A percentile compares a stretch with the other conserved stretches of the same genome.
phyloP scores from a whole-genome alignment of 371 early-diverging fungal species.

The Capniomyces stellatus region DNA sequence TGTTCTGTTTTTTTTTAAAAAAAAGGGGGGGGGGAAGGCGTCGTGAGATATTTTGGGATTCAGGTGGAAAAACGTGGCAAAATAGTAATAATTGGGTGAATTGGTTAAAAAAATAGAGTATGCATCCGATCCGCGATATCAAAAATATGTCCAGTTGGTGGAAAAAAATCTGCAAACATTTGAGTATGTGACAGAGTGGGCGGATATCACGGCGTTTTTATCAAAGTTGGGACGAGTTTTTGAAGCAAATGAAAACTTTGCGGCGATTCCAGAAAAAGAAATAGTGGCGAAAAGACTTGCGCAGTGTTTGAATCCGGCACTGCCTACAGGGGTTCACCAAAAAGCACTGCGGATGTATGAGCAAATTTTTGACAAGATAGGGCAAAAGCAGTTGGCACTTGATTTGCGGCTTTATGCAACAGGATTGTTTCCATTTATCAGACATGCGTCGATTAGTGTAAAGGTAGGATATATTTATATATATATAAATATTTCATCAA shows the following conservation, averaged over 20 bases:
- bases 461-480: conserved; percentile 24
- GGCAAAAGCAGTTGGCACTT: conserved; percentile 48
- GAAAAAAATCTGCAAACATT: conserved; percentile 76
- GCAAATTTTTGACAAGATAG: conserved; percentile 68
- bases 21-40: no score
- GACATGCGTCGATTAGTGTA: conserved; percentile 63
- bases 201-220: conserved; percentile 83
- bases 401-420: conserved; percentile 76
- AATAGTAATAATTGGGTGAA: no score
- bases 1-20: no score
- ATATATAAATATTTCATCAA: no score
- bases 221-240: conserved; percentile 68
- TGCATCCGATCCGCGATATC: conserved; percentile 51
- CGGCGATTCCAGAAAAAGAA: conserved; percentile 64
- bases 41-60: no score
- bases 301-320: conserved; percentile 93
- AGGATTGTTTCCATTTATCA: conserved; percentile 82
- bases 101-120: conserved; percentile 14
- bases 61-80: no score
- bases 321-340: conserved; percentile 98
- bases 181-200: conserved; percentile 88
- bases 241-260: conserved; percentile 57
- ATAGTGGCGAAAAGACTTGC: conserved; percentile 87
- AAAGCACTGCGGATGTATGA: conserved; percentile 86
- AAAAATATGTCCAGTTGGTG: conserved; percentile 58